Percentiles rank a stretch among this genome's conserved stretches.
These are phyloP conservation scores for Aspergillus affinis DNA, from an alignment of 495 filamentous ascomycete species.

Conservation along the genomic window DNA sequence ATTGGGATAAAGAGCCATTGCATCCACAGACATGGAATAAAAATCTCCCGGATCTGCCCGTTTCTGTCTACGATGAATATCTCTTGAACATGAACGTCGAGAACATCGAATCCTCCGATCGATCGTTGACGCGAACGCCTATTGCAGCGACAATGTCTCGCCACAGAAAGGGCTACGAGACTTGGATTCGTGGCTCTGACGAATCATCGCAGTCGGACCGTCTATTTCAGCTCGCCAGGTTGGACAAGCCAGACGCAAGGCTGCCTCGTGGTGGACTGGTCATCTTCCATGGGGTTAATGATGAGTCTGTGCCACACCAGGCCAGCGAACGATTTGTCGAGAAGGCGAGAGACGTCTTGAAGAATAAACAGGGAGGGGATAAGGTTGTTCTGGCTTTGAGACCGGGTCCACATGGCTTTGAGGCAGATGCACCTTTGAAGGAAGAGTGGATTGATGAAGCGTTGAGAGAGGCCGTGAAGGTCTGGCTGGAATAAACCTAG, in stretches of 20 bases:
- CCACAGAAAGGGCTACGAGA: constrained; percentile 2
- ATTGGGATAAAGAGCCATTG: constrained; percentile 2
- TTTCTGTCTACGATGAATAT: not conserved
- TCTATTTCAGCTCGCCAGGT: constrained; percentile 15
- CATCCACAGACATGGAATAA: not conserved
- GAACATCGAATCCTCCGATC: constrained; percentile 5
- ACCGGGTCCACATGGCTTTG: constrained; percentile 25
- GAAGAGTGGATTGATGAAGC: constrained; percentile 19
- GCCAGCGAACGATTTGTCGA: constrained; percentile 20
- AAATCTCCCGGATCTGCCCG: not conserved
- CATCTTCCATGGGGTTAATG: constrained; percentile 17
- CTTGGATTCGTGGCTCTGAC: constrained; percentile 14
- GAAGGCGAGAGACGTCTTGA: constrained; percentile 15
- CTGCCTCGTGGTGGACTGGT: constrained; percentile 20
- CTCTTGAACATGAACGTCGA: not conserved
- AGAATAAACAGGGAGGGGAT: constrained; percentile 12
- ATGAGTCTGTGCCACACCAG: constrained; percentile 12
- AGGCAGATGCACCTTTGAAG: constrained; percentile 3
- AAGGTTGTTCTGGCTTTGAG: constrained; percentile 16
- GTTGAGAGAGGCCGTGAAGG: constrained; percentile 14
- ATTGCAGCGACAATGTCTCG: constrained; percentile 1
- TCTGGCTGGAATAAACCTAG: constrained; percentile 23
- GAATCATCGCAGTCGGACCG: constrained; percentile 7
- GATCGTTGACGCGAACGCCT: not conserved
- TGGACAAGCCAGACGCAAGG: constrained; percentile 17